Percentiles rank a stretch among this genome's conserved stretches.
phyloP scores from a whole-genome alignment of 768 basidiomycete genomes.

The Auricularia heimuer region DNA sequence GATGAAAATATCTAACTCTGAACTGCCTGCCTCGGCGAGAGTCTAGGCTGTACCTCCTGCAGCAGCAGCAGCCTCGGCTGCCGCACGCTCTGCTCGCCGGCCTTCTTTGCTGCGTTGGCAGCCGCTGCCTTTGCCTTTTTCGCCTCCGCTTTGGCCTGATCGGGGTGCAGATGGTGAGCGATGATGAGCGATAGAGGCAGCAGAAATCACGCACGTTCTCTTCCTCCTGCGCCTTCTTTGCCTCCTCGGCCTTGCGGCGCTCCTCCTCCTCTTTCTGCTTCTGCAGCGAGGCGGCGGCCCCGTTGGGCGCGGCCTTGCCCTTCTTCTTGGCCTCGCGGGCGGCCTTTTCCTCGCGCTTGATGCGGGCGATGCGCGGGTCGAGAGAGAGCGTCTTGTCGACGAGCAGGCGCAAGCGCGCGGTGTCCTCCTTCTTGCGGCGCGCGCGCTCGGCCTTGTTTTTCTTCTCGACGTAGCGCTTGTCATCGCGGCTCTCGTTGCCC shows the following conservation, averaged over 20 bases:
- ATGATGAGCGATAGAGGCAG: background rate
- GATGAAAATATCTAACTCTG: background rate
- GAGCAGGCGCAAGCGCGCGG: slow-evolving; percentile 71
- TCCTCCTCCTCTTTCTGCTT: slow-evolving; percentile 42
- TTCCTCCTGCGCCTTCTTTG: slow-evolving; percentile 57
- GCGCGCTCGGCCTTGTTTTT: slow-evolving; percentile 98
- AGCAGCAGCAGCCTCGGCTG: slow-evolving; percentile 14
- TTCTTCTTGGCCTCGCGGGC: slow-evolving; percentile 88
- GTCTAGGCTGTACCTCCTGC: background rate
- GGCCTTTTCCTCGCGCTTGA: slow-evolving; percentile 94
- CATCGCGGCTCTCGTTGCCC: slow-evolving; percentile 95
- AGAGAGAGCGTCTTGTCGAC: slow-evolving; percentile 76
- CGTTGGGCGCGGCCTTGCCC: slow-evolving; percentile 28
- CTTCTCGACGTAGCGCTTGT: slow-evolving; percentile 98
- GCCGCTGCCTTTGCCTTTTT: slow-evolving; percentile 81
- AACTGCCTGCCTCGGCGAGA: background rate
- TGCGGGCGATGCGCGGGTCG: slow-evolving; percentile 94
- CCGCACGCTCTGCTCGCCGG: slow-evolving; percentile 53
- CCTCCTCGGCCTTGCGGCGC: slow-evolving; percentile 61
- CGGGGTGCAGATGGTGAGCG: slow-evolving; percentile 15
- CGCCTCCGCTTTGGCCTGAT: slow-evolving; percentile 54
- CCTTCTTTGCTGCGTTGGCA: slow-evolving; percentile 88
- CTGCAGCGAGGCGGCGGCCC: slow-evolving; percentile 37
- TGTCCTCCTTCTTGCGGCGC: slow-evolving; percentile 95
- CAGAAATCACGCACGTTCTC: slow-evolving; percentile 26